Evolutionary conservation across 2,329 filamentous ascomycete species (phyloP), one percentile per base, ranked within the genome.

Genomic region (Pseudogymnoascus sp.): DNA sequence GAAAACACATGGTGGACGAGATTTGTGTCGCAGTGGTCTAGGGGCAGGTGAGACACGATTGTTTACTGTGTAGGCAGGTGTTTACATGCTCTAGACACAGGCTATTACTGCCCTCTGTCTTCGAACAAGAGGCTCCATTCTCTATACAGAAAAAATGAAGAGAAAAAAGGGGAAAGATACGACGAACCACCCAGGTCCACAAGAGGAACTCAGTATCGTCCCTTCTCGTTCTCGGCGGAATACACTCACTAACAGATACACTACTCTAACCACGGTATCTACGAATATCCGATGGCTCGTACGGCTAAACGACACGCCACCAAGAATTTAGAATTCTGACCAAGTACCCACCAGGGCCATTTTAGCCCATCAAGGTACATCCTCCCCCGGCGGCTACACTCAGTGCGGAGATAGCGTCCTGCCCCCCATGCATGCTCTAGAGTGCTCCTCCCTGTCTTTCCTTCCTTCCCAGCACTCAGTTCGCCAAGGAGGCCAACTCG

Each of bases 241-340:
- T 56, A 56, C 42, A 16, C 24, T 26, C 24, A 26, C 24, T 26
- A 26, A 26, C 16, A 19, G 7, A 19, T 16, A 19, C 38, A 7
- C 37, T 38, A 7, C 14, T 26, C 24, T 26, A 26, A 26, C 33
- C 33, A 13, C 2, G 13, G 33, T n/a, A 53, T 21, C 19, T 24
- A 13, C 40, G 42, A 26, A 14, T 26, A 47, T 26, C 26, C 21
- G 42, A 47, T 26, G 21, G 26, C n/a, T 8, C 8, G 26, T 6
- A 56, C 47, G 47, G 47, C 47, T 56, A 56, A 56, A 56, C n/a
- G n/a, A 13, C 6, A 38, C 44, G 24, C 29, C 24, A 26, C 44
- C 26, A 31, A 53, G 26, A 53, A 33, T 56, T 56, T 56, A 56
- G 47, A 56, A 56, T 56, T 56, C 47, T 56, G 26, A 56, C 47